phyloP scores from a whole-genome alignment of 495 filamentous ascomycete species.

The Annulohypoxylon nitens region DNA sequence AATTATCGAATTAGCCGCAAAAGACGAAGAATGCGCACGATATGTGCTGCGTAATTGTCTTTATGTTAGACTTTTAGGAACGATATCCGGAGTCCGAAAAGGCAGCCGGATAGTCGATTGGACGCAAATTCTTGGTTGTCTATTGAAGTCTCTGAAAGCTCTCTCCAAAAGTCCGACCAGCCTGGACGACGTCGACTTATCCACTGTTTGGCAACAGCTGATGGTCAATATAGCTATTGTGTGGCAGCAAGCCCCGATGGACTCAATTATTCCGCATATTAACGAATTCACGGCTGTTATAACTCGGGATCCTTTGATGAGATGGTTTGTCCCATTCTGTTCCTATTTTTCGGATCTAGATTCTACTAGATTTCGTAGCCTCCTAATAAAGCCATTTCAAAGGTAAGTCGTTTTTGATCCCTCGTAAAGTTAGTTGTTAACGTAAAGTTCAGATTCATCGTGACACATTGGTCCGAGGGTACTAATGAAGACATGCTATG shows the following conservation, averaged over 20 bases:
- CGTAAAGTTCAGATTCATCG: conserved; percentile 69
- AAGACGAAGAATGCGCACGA: conserved; percentile 50
- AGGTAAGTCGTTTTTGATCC: conserved; percentile 63
- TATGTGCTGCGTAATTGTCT: conserved; percentile 60
- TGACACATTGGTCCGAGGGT: conserved; percentile 74
- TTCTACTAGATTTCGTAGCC: conserved; percentile 77
- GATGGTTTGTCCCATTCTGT: conserved; percentile 86
- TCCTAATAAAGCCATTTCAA: conserved; percentile 85
- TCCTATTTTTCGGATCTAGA: conserved; percentile 80
- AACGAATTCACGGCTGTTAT: conserved; percentile 73
- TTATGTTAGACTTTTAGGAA: conserved; percentile 73
- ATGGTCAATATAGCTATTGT: conserved; percentile 75
- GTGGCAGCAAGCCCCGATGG: conserved; percentile 82
- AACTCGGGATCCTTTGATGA: conserved; percentile 70
- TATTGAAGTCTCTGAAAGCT: conserved; percentile 67
- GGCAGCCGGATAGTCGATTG: conserved; percentile 81
- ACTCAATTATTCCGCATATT: conserved; percentile 77
- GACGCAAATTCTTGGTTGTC: conserved; percentile 70
- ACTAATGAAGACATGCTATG: conserved; percentile 75
- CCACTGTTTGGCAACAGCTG: conserved; percentile 65
- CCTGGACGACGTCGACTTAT: conserved; percentile 57
- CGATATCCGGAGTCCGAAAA: conserved; percentile 78
- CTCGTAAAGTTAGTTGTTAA: conserved; percentile 39
- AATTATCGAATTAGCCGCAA: conserved; percentile 64
- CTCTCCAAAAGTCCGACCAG: conserved; percentile 52